Percentiles rank a stretch among this genome's conserved stretches.
Evolutionary conservation across 2,329 filamentous ascomycete genomes (phyloP).

Genomic region (Pyrenophora tritici-repentis): DNA sequence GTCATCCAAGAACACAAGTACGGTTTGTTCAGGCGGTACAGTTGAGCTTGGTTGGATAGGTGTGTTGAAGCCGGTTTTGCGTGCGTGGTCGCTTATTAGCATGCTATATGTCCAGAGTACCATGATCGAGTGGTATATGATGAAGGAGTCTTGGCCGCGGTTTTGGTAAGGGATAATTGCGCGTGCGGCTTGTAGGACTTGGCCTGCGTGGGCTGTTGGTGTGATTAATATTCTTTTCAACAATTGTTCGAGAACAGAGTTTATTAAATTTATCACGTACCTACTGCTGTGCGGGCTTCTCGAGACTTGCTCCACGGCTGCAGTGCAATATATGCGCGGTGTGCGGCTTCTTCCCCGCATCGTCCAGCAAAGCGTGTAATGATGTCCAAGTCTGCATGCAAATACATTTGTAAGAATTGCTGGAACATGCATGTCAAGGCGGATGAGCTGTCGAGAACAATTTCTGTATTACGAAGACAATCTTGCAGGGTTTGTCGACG

Average conservation of each 20-base stretch:
- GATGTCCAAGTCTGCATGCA: conserved; percentile 66
- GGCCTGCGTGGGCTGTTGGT: conserved; percentile 19
- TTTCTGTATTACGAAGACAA: conserved; percentile 52
- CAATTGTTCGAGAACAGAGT: not conserved
- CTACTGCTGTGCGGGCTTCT: conserved; percentile 21
- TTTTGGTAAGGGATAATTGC: conserved; percentile 23
- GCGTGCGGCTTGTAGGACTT: conserved; percentile 21
- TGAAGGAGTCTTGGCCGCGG: conserved; percentile 25
- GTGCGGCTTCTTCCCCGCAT: conserved; percentile 67
- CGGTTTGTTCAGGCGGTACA: not conserved
- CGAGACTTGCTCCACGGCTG: conserved; percentile 52
- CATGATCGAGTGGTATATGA: conserved; percentile 27
- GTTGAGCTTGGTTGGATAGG: not conserved
- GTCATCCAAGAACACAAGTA: conserved; percentile 16
- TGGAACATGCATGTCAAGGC: conserved; percentile 41
- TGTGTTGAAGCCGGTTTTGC: conserved; percentile 12
- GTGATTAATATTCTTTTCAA: no score
- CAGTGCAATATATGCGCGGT: conserved; percentile 24
- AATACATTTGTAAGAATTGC: conserved; percentile 63
- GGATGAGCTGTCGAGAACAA: conserved; percentile 43
- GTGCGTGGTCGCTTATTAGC: conserved; percentile 22
- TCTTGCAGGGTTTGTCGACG: conserved; percentile 22
- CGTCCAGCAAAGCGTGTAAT: conserved; percentile 69
- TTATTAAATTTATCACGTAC: not conserved
- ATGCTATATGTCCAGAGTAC: conserved; percentile 35